Conservation (phyloP, 495 filamentous ascomycete species). For the Tuber magnatum region DNA sequence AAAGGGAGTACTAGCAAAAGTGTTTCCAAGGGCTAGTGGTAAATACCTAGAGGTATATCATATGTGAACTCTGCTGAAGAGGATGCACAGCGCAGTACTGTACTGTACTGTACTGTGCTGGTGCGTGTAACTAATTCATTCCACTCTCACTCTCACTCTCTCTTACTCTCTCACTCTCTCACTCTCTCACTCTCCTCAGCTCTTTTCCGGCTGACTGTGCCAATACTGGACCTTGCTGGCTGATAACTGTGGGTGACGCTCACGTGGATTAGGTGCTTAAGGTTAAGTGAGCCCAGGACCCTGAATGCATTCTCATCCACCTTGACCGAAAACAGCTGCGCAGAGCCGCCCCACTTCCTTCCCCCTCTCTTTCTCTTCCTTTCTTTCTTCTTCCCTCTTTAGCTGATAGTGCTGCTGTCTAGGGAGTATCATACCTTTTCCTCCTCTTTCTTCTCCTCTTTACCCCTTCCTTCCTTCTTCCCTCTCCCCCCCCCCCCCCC, state of each 20-base stretch:
- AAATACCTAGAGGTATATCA: no score
- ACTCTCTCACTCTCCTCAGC: no score
- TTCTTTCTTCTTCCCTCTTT: neutral
- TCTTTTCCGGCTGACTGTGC: neutral
- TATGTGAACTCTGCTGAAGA: no score
- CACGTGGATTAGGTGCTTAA: neutral
- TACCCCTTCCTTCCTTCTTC: neutral
- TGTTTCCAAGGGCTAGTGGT: no score
- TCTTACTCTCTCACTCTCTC: neutral
- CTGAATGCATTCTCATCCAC: neutral
- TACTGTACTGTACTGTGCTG: no score
- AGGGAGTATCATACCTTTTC: neutral
- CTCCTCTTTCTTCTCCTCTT: constrained; percentile 19
- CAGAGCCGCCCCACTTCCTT: neutral
- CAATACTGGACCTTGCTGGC: no score
- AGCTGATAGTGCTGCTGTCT: neutral
- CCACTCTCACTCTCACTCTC: no score
- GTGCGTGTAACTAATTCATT: no score
- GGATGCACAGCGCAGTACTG: no score
- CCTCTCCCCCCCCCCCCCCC: neutral
- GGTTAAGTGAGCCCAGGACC: neutral
- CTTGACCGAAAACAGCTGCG: neutral
- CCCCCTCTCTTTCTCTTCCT: no score
- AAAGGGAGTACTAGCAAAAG: no score
- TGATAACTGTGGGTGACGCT: neutral